phyloP scores from a whole-genome alignment of 2,329 filamentous ascomycete species.

The Alternaria conjuncta region DNA sequence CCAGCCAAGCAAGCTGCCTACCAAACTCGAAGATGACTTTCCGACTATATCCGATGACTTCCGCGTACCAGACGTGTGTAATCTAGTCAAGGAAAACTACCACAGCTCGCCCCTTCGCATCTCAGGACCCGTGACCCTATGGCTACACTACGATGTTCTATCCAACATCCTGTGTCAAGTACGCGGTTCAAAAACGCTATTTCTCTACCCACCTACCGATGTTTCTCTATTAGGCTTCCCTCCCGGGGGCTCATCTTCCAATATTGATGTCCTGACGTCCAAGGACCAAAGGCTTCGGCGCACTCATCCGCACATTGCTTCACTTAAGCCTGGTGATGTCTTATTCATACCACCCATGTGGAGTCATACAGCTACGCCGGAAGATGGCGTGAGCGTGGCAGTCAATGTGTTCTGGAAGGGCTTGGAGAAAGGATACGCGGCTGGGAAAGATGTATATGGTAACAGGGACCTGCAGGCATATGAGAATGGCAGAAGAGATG shows the following conservation, averaged over 20 bases:
- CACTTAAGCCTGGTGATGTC: conserved; percentile 74
- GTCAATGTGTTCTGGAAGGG: conserved; percentile 91
- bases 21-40: conserved; percentile 75
- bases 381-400: conserved; percentile 67
- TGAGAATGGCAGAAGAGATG: conserved; percentile 77
- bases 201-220: conserved; percentile 81
- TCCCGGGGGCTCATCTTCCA: conserved; percentile 80
- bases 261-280: conserved; percentile 69
- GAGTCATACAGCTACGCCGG: conserved; percentile 74
- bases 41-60: conserved; percentile 74
- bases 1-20: conserved; percentile 71
- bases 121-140: conserved; percentile 82
- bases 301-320: conserved; percentile 69
- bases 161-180: conserved; percentile 87
- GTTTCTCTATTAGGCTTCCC: conserved; percentile 72
- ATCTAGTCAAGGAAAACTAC: conserved; percentile 61
- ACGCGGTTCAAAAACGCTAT: conserved; percentile 71
- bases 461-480: conserved; percentile 86
- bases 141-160: conserved; percentile 92
- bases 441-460: conserved; percentile 83
- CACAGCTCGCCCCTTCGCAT: conserved; percentile 83
- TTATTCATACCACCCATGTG: conserved; percentile 84
- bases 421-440: conserved; percentile 70
- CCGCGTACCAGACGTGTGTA: conserved; percentile 59
- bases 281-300: conserved; percentile 27